A percentile compares a stretch with the other conserved stretches of the same genome.
phyloP scores from a whole-genome alignment of 306 rosid genomes.

The Prosopis cineraria region DNA sequence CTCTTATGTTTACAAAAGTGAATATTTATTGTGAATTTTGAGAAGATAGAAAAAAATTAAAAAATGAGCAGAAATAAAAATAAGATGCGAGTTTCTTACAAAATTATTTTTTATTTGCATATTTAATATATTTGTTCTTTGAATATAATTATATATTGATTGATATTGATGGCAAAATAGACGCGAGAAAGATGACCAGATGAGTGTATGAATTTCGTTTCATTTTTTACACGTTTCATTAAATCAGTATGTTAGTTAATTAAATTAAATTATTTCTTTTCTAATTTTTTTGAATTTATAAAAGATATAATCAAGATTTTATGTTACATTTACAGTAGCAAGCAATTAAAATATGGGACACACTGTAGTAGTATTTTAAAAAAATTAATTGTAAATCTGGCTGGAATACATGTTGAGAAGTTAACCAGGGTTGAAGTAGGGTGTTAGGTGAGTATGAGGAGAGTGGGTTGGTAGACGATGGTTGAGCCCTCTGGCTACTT shows the following conservation, averaged over 20 bases:
- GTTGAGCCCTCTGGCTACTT: slow-evolving; percentile 30
- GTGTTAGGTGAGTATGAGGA: slow-evolving; percentile 67
- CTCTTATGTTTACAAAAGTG: too few species aligned
- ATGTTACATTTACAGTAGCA: too few species aligned
- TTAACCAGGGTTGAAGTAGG: slow-evolving; percentile 37
- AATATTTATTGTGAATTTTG: too few species aligned
- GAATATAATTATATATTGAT: background rate
- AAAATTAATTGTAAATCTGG: too few species aligned
- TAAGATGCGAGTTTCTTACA: background rate
- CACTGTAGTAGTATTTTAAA: too few species aligned
- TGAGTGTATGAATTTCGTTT: background rate
- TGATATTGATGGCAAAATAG: background rate
- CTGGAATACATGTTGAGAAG: background rate
- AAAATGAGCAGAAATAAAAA: background rate
- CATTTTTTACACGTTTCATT: background rate
- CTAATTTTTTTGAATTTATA: too few species aligned
- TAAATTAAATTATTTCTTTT: too few species aligned
- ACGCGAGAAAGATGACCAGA: too few species aligned
- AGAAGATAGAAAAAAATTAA: background rate
- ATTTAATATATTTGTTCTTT: too few species aligned
- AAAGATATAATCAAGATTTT: too few species aligned
- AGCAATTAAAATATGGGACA: too few species aligned
- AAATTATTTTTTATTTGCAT: background rate
- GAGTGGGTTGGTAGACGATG: slow-evolving; percentile 68
- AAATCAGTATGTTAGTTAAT: too few species aligned